Conservation (phyloP, 179 eudicot genomes). For the Dionaea muscipula region DNA sequence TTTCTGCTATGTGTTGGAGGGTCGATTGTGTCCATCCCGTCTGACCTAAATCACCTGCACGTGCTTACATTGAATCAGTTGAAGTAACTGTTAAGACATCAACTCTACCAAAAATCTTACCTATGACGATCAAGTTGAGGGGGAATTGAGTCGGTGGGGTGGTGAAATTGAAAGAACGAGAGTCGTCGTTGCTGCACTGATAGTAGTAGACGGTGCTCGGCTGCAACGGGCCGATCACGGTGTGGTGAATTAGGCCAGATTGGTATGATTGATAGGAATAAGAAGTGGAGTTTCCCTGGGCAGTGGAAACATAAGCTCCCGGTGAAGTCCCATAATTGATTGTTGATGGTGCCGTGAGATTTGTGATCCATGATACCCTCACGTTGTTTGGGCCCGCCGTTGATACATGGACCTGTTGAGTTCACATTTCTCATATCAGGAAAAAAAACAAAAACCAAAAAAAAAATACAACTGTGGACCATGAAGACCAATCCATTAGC, state of each 20-base stretch:
- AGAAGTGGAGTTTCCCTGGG: slow-evolving; percentile 18
- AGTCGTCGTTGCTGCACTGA: slow-evolving; percentile 31
- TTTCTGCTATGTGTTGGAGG: slow-evolving; percentile 32
- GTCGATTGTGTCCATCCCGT: slow-evolving; percentile 38
- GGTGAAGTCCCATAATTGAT: slow-evolving; percentile 49
- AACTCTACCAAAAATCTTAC: slow-evolving; percentile 9
- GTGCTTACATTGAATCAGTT: not conserved
- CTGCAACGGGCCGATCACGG: slow-evolving; percentile 44
- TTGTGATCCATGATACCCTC: slow-evolving; percentile 76
- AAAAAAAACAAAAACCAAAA: too few relatives aligned
- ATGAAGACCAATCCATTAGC: too few relatives aligned
- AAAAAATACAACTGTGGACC: too few relatives aligned
- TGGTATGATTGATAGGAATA: slow-evolving; percentile 31
- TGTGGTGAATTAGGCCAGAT: slow-evolving; percentile 55
- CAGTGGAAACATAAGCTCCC: not conserved
- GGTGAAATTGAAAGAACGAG: slow-evolving; percentile 38
- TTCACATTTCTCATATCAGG: not conserved
- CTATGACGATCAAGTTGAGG: slow-evolving; percentile 47
- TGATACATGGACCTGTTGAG: slow-evolving; percentile 59
- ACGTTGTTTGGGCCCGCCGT: slow-evolving; percentile 46
- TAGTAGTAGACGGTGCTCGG: slow-evolving; percentile 51
- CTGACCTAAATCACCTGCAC: slow-evolving; percentile 55
- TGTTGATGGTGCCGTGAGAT: slow-evolving; percentile 27
- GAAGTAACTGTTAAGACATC: not conserved
- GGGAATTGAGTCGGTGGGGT: slow-evolving; percentile 59